phyloP scores from a whole-genome alignment of 345 rosid species.

The Camelina neglecta region DNA sequence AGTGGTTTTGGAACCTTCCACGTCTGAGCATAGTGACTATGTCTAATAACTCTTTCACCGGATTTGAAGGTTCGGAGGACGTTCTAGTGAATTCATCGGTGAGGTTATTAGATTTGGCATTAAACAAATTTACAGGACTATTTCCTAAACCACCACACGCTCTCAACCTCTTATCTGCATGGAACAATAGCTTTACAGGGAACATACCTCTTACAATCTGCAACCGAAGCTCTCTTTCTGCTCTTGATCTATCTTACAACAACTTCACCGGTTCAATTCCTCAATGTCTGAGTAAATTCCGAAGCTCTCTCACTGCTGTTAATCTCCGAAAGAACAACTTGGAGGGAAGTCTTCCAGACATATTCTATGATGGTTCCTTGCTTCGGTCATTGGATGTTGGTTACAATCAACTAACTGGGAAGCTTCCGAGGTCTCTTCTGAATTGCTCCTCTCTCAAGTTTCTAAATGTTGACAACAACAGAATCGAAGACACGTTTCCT shows the following conservation, averaged over 20 bases:
- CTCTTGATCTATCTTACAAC: not conserved
- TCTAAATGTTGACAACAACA: conserved; percentile 20
- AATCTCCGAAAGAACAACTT: not conserved
- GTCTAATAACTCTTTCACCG: not conserved
- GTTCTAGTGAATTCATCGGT: not conserved
- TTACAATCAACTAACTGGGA: not conserved
- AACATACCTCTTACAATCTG: not conserved
- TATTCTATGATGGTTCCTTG: not conserved
- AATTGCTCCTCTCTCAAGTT: conserved; percentile 20
- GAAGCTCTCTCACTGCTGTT: not conserved
- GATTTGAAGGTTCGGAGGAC: not conserved
- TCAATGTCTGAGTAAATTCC: not conserved
- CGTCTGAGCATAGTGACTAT: not conserved
- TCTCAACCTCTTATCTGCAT: not conserved
- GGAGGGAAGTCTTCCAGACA: not conserved
- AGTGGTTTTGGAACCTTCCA: conserved; percentile 10
- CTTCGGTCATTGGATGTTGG: not conserved
- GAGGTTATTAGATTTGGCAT: not conserved
- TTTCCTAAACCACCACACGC: not conserved
- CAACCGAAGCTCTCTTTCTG: not conserved
- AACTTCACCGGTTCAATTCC: not conserved
- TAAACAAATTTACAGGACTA: not conserved
- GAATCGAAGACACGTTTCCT: not conserved
- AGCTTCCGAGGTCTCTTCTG: conserved; percentile 24
- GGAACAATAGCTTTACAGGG: not conserved